Conservation (phyloP, 2,329 filamentous ascomycete genomes). For the Madurella fahalii region DNA sequence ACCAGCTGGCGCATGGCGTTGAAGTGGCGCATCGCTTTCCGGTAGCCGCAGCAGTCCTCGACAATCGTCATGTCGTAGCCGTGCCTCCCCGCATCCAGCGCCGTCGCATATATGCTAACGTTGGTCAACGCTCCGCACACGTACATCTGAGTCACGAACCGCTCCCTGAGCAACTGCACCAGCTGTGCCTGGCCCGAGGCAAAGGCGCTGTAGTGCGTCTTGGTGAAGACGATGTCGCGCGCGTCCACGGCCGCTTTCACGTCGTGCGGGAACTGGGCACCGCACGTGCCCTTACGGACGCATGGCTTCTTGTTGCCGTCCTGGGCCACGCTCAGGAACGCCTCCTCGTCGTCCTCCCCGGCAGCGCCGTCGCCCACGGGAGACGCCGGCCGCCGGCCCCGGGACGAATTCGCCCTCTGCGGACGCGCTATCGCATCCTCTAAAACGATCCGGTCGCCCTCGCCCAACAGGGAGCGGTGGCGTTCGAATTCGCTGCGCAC, state of each 20-base stretch:
- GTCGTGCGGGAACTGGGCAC: slow-evolving; percentile 41
- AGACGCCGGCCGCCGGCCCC: slow-evolving; percentile 20
- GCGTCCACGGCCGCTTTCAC: slow-evolving; percentile 43
- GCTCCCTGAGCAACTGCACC: slow-evolving; percentile 73
- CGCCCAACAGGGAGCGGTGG: slow-evolving; percentile 48
- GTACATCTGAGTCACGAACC: slow-evolving; percentile 83
- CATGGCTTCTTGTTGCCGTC: slow-evolving; percentile 36
- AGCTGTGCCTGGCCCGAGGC: slow-evolving; percentile 62
- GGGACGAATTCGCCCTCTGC: slow-evolving; percentile 17
- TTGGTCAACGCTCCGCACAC: slow-evolving; percentile 85
- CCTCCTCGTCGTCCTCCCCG: slow-evolving; percentile 42
- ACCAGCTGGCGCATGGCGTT: slow-evolving; percentile 67
- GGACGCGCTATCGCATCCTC: slow-evolving; percentile 32
- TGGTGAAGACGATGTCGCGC: slow-evolving; percentile 54
- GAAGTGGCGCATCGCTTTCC: slow-evolving; percentile 63
- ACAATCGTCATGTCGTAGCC: slow-evolving; percentile 83
- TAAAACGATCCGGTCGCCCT: slow-evolving; percentile 49
- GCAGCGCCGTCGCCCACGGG: slow-evolving; percentile 31
- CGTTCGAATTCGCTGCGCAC: slow-evolving; percentile 69
- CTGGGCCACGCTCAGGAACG: slow-evolving; percentile 30
- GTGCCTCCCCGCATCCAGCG: slow-evolving; percentile 82
- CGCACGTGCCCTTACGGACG: slow-evolving; percentile 42
- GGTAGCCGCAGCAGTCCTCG: slow-evolving; percentile 83
- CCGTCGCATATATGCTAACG: slow-evolving; percentile 84
- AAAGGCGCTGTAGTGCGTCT: slow-evolving; percentile 87